Evolutionary conservation across 257 asterid genomes (phyloP).

Genomic region (Primulina huaijiensis): DNA sequence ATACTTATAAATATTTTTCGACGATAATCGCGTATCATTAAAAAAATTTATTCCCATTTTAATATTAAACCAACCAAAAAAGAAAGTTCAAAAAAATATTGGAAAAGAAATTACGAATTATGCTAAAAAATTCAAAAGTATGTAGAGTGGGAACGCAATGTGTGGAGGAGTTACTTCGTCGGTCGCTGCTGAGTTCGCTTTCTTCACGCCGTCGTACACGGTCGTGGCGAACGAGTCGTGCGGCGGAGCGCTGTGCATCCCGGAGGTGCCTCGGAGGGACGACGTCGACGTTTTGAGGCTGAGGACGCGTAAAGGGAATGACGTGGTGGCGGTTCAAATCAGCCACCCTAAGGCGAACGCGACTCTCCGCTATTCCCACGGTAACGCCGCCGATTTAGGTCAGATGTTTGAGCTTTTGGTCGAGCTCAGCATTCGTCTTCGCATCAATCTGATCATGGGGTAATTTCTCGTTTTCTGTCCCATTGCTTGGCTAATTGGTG

Average conservation of each 20-base stretch:
- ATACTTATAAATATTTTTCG: no score
- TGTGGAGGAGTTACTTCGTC: constrained; percentile 99
- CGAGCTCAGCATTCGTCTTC: constrained; percentile 86
- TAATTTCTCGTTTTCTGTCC: constrained; percentile 26
- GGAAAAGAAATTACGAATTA: constrained; percentile 55
- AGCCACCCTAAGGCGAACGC: constrained; percentile 80
- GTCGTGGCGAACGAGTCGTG: constrained; percentile 59
- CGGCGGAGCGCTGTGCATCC: constrained; percentile 54
- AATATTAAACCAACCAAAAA: constrained; percentile 15
- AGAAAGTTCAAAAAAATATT: no score
- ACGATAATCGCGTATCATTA: no score
- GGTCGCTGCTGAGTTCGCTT: constrained; percentile 97
- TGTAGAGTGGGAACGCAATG: constrained; percentile 42
- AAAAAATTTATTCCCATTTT: no score
- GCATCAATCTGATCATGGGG: constrained; percentile 92
- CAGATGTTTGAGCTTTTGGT: constrained; percentile 99
- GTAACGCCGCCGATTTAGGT: constrained; percentile 98
- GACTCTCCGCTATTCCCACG: constrained; percentile 89
- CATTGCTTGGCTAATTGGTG: not conserved
- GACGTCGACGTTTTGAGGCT: constrained; percentile 76
- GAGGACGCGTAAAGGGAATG: constrained; percentile 87
- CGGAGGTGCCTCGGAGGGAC: constrained; percentile 80
- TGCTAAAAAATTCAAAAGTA: no score
- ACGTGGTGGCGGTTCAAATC: constrained; percentile 81
- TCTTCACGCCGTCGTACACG: constrained; percentile 94